A percentile compares a stretch with the other conserved stretches of the same genome.
Evolutionary conservation across 1,284 basidiomycete species (phyloP).

Genomic region (Pascua guehoae): DNA sequence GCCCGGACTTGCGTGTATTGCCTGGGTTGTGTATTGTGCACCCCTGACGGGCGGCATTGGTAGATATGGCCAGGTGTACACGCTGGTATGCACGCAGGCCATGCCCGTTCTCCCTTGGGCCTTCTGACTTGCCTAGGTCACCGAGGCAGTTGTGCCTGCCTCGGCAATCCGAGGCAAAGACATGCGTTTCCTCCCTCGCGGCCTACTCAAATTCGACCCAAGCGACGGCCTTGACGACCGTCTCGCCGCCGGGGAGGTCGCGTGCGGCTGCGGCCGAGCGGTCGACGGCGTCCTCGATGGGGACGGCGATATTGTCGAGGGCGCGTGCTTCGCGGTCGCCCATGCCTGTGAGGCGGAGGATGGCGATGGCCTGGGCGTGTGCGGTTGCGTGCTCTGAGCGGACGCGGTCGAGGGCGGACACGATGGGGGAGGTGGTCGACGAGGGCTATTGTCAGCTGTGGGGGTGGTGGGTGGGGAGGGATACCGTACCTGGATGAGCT

Average conservation of each 20-base stretch:
- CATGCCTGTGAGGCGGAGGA: neutral
- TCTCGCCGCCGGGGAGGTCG: conserved; percentile 1
- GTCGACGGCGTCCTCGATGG: conserved; percentile 1
- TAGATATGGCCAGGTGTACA: no score
- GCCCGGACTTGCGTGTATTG: no score
- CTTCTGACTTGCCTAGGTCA: no score
- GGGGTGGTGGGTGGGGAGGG: neutral
- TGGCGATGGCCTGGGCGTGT: neutral
- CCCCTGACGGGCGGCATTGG: no score
- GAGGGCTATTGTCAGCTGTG: neutral
- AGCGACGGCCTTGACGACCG: neutral
- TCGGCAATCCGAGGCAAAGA: no score
- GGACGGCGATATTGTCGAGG: neutral
- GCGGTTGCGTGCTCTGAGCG: neutral
- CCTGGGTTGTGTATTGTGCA: no score
- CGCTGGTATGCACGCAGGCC: no score
- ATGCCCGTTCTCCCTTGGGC: no score
- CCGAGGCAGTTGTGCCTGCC: no score
- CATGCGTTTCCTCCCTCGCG: neutral
- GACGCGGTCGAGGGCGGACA: conserved; percentile 3
- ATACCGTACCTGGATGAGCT: neutral
- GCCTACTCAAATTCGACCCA: neutral
- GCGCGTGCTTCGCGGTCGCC: conserved; percentile 1
- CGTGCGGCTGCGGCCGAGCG: neutral
- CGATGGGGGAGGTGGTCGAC: neutral